Evolutionary conservation across 805 yeast genomes (phyloP).

Genomic region (Wickerhamiella shivajii): DNA sequence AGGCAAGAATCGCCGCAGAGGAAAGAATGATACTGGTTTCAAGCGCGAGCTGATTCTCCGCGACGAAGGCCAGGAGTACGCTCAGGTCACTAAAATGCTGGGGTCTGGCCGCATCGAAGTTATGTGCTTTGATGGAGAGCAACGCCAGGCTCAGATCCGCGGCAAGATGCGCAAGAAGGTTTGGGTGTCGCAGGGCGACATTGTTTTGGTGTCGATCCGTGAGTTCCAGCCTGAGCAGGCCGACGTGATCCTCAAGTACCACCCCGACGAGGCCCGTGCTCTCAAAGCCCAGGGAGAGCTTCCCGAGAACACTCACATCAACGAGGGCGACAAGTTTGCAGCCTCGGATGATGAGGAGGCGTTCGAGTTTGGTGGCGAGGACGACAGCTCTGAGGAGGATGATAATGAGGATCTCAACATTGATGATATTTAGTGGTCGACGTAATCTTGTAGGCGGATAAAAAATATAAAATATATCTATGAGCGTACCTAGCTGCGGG

Average conservation of each 20-base stretch:
- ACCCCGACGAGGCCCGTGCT: conserved; percentile 95
- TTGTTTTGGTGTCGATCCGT: conserved; percentile 86
- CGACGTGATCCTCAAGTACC: conserved; percentile 93
- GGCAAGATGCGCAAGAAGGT: conserved; percentile 99
- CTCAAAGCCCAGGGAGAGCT: conserved; percentile 91
- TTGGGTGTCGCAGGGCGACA: conserved; percentile 99
- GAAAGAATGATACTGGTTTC: conserved; percentile 87
- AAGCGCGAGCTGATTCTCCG: conserved; percentile 86
- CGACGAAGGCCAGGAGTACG: conserved; percentile 98
- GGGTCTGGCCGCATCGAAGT: conserved; percentile 98
- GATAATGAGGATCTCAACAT: conserved; percentile 65
- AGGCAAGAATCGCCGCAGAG: conserved; percentile 81
- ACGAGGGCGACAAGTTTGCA: conserved; percentile 94
- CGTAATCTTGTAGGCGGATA: too few species aligned
- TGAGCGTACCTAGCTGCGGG: conserved; percentile 5
- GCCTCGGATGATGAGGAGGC: conserved; percentile 96
- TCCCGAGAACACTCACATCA: conserved; percentile 93
- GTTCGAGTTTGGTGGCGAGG: conserved; percentile 94
- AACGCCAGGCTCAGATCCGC: conserved; percentile 94
- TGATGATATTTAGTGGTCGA: conserved; percentile 88
- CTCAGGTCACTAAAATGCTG: conserved; percentile 94
- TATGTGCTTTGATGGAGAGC: conserved; percentile 82
- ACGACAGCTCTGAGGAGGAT: conserved; percentile 56
- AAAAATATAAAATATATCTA: too few species aligned
- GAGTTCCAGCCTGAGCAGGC: conserved; percentile 98